These are phyloP conservation scores for Mucuna pruriens DNA, from an alignment of 306 rosid species.

Conservation along the genomic window DNA sequence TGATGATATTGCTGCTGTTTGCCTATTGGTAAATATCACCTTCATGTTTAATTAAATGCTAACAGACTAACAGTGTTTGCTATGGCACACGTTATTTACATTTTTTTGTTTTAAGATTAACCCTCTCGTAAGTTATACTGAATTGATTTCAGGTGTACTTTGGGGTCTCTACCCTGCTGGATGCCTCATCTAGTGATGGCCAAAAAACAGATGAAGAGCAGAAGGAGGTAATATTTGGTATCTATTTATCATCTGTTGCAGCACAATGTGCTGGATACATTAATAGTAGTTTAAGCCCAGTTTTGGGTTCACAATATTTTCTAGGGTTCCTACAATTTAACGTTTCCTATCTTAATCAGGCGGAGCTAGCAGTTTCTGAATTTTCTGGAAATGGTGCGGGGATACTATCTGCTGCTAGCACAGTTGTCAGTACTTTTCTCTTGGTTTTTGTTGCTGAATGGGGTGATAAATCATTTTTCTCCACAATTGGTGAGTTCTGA, in stretches of 20 bases:
- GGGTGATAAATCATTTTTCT: slow-evolving; percentile 98
- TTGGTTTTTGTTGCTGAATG: slow-evolving; percentile 97
- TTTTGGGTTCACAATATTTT: not conserved
- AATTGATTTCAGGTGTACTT: slow-evolving; percentile 76
- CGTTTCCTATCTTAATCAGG: slow-evolving; percentile 67
- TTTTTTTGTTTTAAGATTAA: slow-evolving; percentile 33
- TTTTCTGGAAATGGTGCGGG: slow-evolving; percentile 91
- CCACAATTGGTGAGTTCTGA: slow-evolving; percentile 82
- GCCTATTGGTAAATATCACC: slow-evolving; percentile 71
- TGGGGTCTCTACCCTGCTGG: slow-evolving; percentile 91
- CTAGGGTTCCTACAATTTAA: slow-evolving; percentile 24
- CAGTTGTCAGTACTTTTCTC: slow-evolving; percentile 73
- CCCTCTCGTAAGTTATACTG: not conserved
- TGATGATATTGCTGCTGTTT: slow-evolving; percentile 93
- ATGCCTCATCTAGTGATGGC: slow-evolving; percentile 80
- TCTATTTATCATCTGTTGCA: slow-evolving; percentile 9
- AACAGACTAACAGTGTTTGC: slow-evolving; percentile 20
- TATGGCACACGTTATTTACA: not conserved
- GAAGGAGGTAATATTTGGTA: slow-evolving; percentile 74
- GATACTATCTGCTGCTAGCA: slow-evolving; percentile 80
- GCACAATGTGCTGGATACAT: slow-evolving; percentile 19
- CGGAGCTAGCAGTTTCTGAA: slow-evolving; percentile 91
- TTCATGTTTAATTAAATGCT: slow-evolving; percentile 28
- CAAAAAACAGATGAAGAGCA: slow-evolving; percentile 91
- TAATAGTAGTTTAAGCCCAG: not conserved